These are phyloP conservation scores for Alternaria sp. DNA, from an alignment of 2,329 filamentous ascomycete species.

Conservation along the genomic window DNA sequence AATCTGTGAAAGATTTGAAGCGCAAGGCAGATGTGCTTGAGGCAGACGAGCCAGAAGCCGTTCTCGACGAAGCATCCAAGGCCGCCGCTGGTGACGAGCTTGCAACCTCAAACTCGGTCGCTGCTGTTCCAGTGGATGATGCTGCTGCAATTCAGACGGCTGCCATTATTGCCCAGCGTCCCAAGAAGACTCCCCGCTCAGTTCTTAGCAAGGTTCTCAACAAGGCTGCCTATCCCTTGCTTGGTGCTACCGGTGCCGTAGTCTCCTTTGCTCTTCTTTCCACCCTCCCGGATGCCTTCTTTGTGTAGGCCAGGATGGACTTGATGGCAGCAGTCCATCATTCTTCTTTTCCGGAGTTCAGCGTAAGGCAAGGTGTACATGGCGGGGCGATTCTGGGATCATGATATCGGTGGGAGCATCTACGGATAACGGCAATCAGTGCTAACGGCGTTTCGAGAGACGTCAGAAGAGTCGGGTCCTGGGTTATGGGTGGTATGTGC, in stretches of 20 bases:
- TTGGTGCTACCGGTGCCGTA: constrained; percentile 24
- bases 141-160: constrained; percentile 10
- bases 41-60: constrained; percentile 8
- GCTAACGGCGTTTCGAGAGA: not conserved
- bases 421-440: not conserved
- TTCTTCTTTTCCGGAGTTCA: not conserved
- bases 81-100: not conserved
- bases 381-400: not conserved
- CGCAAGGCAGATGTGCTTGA: constrained; percentile 41
- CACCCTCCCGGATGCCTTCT: constrained; percentile 31
- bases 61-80: not conserved
- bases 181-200: constrained; percentile 28
- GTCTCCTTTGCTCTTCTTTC: constrained; percentile 29
- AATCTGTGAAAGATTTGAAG: constrained; percentile 36
- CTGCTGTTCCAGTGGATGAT: not conserved
- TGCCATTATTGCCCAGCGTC: constrained; percentile 21
- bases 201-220: constrained; percentile 18
- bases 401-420: not conserved
- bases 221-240: constrained; percentile 22
- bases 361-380: constrained; percentile 2
- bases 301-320: constrained; percentile 8
- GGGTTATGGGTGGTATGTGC: not conserved
- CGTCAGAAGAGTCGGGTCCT: not conserved
- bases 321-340: not conserved
- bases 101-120: not conserved